Evolutionary conservation across 108 stramenopile species (phyloP).

Genomic region (Nitzschia sp.): DNA sequence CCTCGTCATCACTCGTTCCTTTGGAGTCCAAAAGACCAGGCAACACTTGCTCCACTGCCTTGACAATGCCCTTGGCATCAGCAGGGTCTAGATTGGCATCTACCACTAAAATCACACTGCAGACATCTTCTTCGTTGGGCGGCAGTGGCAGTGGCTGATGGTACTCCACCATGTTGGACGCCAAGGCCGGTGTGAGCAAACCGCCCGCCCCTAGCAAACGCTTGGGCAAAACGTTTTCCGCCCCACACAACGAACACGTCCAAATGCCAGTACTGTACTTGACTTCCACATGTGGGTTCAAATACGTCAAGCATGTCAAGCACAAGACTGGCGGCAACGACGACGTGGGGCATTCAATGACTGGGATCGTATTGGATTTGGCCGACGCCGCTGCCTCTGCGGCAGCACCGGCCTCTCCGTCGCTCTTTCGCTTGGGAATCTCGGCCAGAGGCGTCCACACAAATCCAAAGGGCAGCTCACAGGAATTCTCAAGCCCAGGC

Average conservation of each 20-base stretch:
- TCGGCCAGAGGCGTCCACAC: slow-evolving; percentile 54
- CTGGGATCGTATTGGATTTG: neutral
- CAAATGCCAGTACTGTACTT: slow-evolving; percentile 37
- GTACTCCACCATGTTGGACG: slow-evolving; percentile 42
- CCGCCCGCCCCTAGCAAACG: neutral
- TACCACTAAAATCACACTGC: slow-evolving; percentile 42
- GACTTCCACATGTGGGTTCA: slow-evolving; percentile 43
- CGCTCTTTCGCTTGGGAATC: neutral
- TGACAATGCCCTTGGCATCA: slow-evolving; percentile 44
- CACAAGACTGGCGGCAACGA: slow-evolving; percentile 47
- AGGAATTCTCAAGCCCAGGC: slow-evolving; percentile 41
- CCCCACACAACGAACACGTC: slow-evolving; percentile 52
- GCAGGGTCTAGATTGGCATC: slow-evolving; percentile 45
- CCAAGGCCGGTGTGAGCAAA: slow-evolving; percentile 20
- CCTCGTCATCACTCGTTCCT: neutral
- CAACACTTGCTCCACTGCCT: slow-evolving; percentile 32
- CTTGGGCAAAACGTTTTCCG: slow-evolving; percentile 39
- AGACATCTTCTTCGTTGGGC: slow-evolving; percentile 8
- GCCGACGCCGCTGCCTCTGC: neutral
- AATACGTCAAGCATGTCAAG: slow-evolving; percentile 50
- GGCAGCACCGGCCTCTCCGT: neutral
- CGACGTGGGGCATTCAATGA: slow-evolving; percentile 9
- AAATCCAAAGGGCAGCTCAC: slow-evolving; percentile 60
- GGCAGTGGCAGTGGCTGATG: slow-evolving; percentile 27
- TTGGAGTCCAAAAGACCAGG: neutral